Evolutionary conservation across 1,284 basidiomycete genomes (phyloP), one percentile per base, ranked within the genome.

Genomic region (Mycosarcoma maydis): DNA sequence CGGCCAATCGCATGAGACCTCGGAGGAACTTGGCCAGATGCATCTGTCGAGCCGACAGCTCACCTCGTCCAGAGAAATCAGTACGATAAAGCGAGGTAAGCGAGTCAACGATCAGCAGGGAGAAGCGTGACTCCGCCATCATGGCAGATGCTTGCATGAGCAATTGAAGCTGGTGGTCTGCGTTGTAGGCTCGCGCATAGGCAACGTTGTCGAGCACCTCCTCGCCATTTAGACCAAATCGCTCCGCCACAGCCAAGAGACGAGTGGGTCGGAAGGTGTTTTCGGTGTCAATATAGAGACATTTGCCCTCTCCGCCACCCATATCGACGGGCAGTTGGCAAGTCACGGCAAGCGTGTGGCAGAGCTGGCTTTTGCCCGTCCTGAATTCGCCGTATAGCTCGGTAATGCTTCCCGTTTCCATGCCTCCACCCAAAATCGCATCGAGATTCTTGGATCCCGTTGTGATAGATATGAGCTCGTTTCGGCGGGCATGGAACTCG

Each of bases 231-330:
- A 99, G 85, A 7, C 96, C 96, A 80, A 90, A 94, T 47, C 96
- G 87, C 84, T 98, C 95, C 2, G 96, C 95, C 4, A 96, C 93
- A 0, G 95, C 92, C 26, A 98, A 86, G 51, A 98, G 85, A 59
- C 96, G 92, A 32, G 92, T 91, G 16, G 96, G 96, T 72, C 96
- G 92, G 86, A 99, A 99, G 3, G 96, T 98, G 10, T 94, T 94
- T 81, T 99, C 95, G 0, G 96, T 98, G 83, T 99, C 96, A 83
- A 99, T 98, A 83, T 95, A 99, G 42, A 98, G 85, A 80, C 95
- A 98, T 84, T 99, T 99, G 44, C 96, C 96, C 83, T 98, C 96
- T 6, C 96, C 96, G 26, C 96, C 96, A 23, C 96, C 96, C 94
- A 98, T 97, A 74, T 89, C 90, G 40, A 95, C 90, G 0, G 96